Evolutionary conservation across 768 basidiomycete species (phyloP), one percentile per base, ranked within the genome.

Genomic region (Kwoniella shandongensis): DNA sequence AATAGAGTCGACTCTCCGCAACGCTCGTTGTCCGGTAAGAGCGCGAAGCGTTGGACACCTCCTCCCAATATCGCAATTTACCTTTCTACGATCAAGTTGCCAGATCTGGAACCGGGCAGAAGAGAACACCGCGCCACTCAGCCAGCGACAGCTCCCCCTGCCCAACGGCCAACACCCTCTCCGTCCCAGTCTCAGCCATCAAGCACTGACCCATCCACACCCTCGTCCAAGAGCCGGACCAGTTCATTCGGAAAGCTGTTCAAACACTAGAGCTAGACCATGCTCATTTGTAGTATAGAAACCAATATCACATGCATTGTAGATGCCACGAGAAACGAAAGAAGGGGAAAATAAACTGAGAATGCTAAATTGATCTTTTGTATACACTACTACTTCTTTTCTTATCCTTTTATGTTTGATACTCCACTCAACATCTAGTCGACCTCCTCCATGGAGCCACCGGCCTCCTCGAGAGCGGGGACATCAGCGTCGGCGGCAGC

Each of bases 361-460:
- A 49, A 58, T 58, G 56, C 56, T 58, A 58, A 39, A 48, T 44
- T 42, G n/a, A 42, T n/a, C 40, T n/a, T 22, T 36, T 51, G 44
- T 51, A 44, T 58, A 58, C 48, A 58, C 47, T 44, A 38, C 56
- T 58, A 41, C 46, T 49, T 41, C 27, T 42, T 25, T 29, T 13
- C 45, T 27, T 32, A 13, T 15, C 15, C 2, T 26, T 20, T 17
- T 12, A 27, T 27, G 3, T 17, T 17, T 17, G 5, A 26, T 27
- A 23, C 17, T 6, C 44, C 4, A 17, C 44, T 3, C 18, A 3
- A 46, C 26, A n/a, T 17, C 46, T 75, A 77, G 61, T 79, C 78
- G 45, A 98, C 94, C 82, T 97, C 93, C 83, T 98, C 94, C 92
- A 98, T 96, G 12, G 62, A 66, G 13, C 69, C 68, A 48, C 62